phyloP scores from a whole-genome alignment of 352 stramenopile species.

The Phytophthora macrochlamydospora region DNA sequence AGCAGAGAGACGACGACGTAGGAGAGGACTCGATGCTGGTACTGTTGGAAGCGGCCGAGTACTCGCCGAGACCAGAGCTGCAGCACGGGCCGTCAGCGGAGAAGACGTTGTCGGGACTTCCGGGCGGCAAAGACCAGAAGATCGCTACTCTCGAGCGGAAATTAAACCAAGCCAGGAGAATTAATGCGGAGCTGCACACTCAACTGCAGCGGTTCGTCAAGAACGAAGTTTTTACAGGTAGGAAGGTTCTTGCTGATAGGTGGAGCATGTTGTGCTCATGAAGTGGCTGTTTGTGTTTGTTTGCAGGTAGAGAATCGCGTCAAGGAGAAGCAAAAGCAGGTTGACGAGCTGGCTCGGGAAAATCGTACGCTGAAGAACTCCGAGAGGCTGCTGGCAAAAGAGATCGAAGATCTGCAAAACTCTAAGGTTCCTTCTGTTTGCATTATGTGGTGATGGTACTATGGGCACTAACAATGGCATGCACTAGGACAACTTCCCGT shows the following conservation, averaged over 20 bases:
- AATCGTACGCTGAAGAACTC: conserved; percentile 65
- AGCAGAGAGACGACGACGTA: conserved; percentile 1
- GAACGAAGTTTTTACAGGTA: conserved; percentile 59
- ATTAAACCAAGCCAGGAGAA: conserved; percentile 48
- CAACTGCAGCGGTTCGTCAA: conserved; percentile 59
- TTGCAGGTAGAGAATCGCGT: conserved; percentile 65
- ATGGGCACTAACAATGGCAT: background rate
- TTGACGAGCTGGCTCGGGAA: conserved; percentile 63
- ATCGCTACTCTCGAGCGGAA: conserved; percentile 43
- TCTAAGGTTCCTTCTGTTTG: conserved; percentile 34
- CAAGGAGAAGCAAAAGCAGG: conserved; percentile 65
- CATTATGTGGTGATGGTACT: background rate
- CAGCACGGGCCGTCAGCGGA: conserved; percentile 1
- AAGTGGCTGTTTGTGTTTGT: background rate
- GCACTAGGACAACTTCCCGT: conserved; percentile 46
- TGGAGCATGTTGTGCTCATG: background rate
- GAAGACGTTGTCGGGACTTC: conserved; percentile 2
- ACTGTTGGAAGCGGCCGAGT: background rate
- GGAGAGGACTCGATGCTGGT: background rate
- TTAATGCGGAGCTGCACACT: conserved; percentile 46
- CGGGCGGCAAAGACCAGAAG: conserved; percentile 12
- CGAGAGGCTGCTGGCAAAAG: conserved; percentile 52
- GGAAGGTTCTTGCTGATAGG: conserved; percentile 12
- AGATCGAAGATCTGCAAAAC: conserved; percentile 69
- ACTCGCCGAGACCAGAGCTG: conserved; percentile 5